Evolutionary conservation across 495 filamentous ascomycete species (phyloP).

Genomic region (Aspergillus asperescens): DNA sequence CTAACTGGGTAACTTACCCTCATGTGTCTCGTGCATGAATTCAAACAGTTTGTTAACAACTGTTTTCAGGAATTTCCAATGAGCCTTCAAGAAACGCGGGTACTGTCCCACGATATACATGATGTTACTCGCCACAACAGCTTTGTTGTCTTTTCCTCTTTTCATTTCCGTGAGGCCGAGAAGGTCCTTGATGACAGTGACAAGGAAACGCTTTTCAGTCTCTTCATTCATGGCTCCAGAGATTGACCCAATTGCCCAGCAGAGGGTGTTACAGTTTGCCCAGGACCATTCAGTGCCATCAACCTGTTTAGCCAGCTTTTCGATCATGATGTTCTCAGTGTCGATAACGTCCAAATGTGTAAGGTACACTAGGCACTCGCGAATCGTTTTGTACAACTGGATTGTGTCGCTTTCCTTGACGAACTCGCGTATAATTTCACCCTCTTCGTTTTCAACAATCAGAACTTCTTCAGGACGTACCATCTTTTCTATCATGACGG

Average conservation of each 20-base stretch:
- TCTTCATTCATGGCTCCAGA: conserved; percentile 99
- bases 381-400: conserved; percentile 97
- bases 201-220: conserved; percentile 95
- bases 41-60: conserved; percentile 99
- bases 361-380: conserved; percentile 95
- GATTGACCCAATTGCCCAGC: conserved; percentile 98
- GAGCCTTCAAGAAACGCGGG: conserved; percentile 93
- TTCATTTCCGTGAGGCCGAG: conserved; percentile 99
- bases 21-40: conserved; percentile 99
- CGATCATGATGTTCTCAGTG: conserved; percentile 98
- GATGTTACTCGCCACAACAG: conserved; percentile 97
- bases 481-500: conserved; percentile 99
- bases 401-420: conserved; percentile 99
- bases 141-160: conserved; percentile 98
- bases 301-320: conserved; percentile 91
- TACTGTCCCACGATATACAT: conserved; percentile 99
- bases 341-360: conserved; percentile 97
- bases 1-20: conserved; percentile 53
- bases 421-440: conserved; percentile 97
- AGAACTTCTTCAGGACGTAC: conserved; percentile 97
- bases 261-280: conserved; percentile 98
- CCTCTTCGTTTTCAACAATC: conserved; percentile 98
- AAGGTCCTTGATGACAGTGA: conserved; percentile 97
- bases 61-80: conserved; percentile 99
- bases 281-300: conserved; percentile 97